Conservation (phyloP, 805 yeast species). For the Torulaspora gathmanii region DNA sequence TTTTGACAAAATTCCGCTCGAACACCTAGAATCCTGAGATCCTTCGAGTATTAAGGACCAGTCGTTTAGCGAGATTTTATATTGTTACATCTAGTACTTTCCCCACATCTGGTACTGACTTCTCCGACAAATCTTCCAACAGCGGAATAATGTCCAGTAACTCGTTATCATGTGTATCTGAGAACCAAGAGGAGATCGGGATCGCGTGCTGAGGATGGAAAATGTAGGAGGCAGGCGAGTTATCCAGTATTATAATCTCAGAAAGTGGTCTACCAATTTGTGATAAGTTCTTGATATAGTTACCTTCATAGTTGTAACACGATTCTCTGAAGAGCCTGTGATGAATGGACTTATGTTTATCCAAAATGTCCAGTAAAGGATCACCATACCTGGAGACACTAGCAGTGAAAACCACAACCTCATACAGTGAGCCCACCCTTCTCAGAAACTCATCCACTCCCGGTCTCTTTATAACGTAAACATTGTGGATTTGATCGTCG, state of each 20-base stretch:
- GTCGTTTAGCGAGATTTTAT: constrained; percentile 10
- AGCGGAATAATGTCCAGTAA: constrained; percentile 86
- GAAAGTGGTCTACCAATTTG: constrained; percentile 89
- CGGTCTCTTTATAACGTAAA: constrained; percentile 93
- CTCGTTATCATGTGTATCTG: constrained; percentile 96
- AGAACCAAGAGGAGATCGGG: constrained; percentile 97
- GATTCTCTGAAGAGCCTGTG: constrained; percentile 93
- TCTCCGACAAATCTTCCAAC: constrained; percentile 72
- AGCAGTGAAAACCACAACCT: constrained; percentile 96
- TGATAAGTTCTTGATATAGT: constrained; percentile 86
- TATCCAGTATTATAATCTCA: constrained; percentile 86
- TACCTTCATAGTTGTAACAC: constrained; percentile 90
- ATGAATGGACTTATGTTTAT: constrained; percentile 67
- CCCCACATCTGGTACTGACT: constrained; percentile 77
- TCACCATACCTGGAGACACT: constrained; percentile 94
- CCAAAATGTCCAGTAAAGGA: constrained; percentile 86
- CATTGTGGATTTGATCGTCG: constrained; percentile 87
- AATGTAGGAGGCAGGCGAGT: constrained; percentile 96
- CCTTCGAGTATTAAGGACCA: neutral
- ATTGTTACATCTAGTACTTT: constrained; percentile 71
- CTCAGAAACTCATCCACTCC: constrained; percentile 92
- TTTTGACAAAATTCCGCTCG: neutral
- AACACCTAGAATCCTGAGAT: too few relatives aligned
- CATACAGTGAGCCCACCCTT: constrained; percentile 79
- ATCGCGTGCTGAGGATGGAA: constrained; percentile 98